Base-by-base conservation (phyloP, 2,329 filamentous ascomycete species). In the Ambrosiella xylebori region DNA sequence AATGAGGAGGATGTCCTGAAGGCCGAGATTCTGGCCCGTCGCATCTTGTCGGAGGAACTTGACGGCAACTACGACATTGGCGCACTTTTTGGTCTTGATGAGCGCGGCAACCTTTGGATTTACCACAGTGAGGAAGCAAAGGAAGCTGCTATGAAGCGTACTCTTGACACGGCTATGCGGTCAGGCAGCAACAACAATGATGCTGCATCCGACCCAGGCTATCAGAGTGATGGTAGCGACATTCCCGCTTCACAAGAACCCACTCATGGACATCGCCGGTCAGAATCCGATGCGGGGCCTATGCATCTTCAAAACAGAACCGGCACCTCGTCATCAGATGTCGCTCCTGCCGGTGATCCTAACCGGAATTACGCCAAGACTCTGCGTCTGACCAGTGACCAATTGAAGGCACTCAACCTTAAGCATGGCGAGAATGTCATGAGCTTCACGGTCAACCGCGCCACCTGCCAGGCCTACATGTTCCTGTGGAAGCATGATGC, bases 111-210 rank as follows among this genome's bases (percentile, higher is more conserved):
- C 6, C 76, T 98, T n/a, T 97, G 93, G 91, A 97, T 98, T 63
- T 98, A 98, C 72, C 93, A 89, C 71, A 97, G 90, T 65, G 90
- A 97, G 69, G 90, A 95, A 66, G 89, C 93, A 27, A 97, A 96
- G 67, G 85, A 93, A 65, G 85, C 86, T 6, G 91, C 91, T 38
- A 84, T 84, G 73, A 83, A 85, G 67, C 78, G 73, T 64, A 78
- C 77, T 1, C 74, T 78, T 61, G 76, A 79, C 58, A 71, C 74
- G 7, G 72, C 75, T 8, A 66, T 78, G 53, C 71, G 73, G 15
- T 69, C 71, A 8, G 68, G 71, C 13, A 69, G 71, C 12, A 74
- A 81, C 41, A 72, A 80, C 17, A 79, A 82, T n/a, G 90, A 97
- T 70, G 87, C 88, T 38, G 78, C 84, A 7, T 96, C 90, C 0